A percentile compares a stretch with the other conserved stretches of the same genome.
Evolutionary conservation across 805 yeast species (phyloP).

Genomic region (Lachancea meyersii): DNA sequence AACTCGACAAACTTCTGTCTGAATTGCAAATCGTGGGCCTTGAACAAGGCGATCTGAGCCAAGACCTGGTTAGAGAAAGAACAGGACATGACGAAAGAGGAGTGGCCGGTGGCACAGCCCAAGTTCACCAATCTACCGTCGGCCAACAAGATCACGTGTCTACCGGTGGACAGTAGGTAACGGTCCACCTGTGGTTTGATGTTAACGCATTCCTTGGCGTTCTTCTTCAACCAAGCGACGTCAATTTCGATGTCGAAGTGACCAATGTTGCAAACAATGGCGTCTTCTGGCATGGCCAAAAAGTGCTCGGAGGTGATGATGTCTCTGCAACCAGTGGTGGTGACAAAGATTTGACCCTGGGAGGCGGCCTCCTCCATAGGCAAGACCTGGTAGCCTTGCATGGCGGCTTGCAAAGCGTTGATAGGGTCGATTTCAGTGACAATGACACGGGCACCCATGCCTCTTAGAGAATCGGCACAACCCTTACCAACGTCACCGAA

Average conservation of each 20-base stretch:
- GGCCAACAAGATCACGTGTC: constrained; percentile 91
- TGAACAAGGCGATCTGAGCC: constrained; percentile 97
- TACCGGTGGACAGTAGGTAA: constrained; percentile 80
- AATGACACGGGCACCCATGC: constrained; percentile 98
- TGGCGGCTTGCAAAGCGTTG: constrained; percentile 99
- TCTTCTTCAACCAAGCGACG: constrained; percentile 96
- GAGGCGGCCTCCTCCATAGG: constrained; percentile 92
- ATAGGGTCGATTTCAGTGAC: constrained; percentile 98
- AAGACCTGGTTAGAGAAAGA: constrained; percentile 99
- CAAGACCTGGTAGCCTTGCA: constrained; percentile 94
- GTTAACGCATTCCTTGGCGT: constrained; percentile 90
- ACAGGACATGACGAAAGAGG: constrained; percentile 98
- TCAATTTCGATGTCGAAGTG: constrained; percentile 99
- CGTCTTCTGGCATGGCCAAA: constrained; percentile 94
- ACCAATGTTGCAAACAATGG: constrained; percentile 99
- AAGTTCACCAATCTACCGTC: constrained; percentile 99
- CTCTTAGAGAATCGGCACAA: constrained; percentile 97
- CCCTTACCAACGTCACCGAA: constrained; percentile 99
- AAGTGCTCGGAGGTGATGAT: constrained; percentile 88
- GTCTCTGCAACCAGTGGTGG: constrained; percentile 99
- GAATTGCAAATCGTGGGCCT: constrained; percentile 75
- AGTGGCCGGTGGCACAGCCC: constrained; percentile 99
- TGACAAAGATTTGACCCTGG: constrained; percentile 93
- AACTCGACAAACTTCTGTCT: constrained; percentile 80
- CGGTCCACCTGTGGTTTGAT: constrained; percentile 99